Conservation (phyloP, 2,329 filamentous ascomycete genomes). For the Apiospora koreana region DNA sequence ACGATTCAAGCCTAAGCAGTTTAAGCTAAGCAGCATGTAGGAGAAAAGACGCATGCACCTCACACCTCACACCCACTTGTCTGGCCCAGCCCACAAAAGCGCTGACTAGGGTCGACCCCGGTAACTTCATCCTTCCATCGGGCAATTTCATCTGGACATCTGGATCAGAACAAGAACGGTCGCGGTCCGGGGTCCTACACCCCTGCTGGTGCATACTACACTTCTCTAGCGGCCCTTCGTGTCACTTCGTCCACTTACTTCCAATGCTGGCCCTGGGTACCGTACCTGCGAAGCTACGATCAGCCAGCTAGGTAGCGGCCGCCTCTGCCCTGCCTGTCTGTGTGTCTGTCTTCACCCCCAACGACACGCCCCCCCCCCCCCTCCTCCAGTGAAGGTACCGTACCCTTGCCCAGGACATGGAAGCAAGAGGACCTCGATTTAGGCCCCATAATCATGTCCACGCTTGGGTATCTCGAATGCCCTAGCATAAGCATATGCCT, state of each 20-base stretch:
- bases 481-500: constrained; percentile 13
- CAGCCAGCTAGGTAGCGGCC: constrained; percentile 3
- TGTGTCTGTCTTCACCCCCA: not conserved
- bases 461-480: constrained; percentile 15
- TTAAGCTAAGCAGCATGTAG: not conserved
- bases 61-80: constrained; percentile 1
- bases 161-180: constrained; percentile 34
- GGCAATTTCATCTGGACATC: constrained; percentile 45
- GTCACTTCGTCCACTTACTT: constrained; percentile 15
- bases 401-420: not conserved
- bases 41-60: constrained; percentile 7
- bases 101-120: constrained; percentile 33
- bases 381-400: not conserved
- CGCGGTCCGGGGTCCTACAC: constrained; percentile 32
- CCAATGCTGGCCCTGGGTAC: not conserved
- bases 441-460: constrained; percentile 36
- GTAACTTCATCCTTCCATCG: constrained; percentile 36
- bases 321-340: not conserved
- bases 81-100: constrained; percentile 11
- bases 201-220: constrained; percentile 22
- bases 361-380: not conserved
- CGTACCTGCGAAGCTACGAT: not conserved
- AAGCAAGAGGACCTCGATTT: not conserved
- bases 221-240: constrained; percentile 15
- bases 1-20: constrained; percentile 3